Conservation (phyloP, 768 basidiomycete genomes). For the Epithele typhae region DNA sequence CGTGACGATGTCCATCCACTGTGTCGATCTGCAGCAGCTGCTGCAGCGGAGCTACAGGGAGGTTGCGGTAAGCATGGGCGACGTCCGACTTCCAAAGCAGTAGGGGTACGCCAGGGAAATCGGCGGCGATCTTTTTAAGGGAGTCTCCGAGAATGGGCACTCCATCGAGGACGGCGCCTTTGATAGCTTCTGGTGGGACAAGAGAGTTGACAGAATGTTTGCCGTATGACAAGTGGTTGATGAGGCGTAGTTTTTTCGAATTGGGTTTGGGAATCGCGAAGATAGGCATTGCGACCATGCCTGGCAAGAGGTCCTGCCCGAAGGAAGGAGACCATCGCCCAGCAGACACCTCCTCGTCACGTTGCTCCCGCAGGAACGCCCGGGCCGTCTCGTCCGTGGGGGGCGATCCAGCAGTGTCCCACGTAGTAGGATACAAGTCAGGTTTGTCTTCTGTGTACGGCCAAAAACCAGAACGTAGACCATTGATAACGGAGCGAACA, state of each 20-base stretch:
- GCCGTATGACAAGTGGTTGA: constrained; percentile 37
- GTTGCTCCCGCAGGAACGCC: constrained; percentile 1
- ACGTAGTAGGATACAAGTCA: constrained; percentile 22
- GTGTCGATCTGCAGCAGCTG: constrained; percentile 32
- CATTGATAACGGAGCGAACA: constrained; percentile 29
- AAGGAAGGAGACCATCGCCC: constrained; percentile 27
- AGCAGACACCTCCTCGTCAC: constrained; percentile 12
- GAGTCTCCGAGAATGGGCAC: constrained; percentile 3
- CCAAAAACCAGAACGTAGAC: constrained; percentile 41
- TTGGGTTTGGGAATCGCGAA: constrained; percentile 33
- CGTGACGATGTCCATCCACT: constrained; percentile 22
- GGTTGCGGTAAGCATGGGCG: constrained; percentile 18
- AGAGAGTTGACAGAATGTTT: constrained; percentile 31
- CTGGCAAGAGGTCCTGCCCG: constrained; percentile 32
- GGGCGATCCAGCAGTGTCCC: neutral
- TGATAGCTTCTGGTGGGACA: constrained; percentile 1
- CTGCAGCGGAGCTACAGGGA: constrained; percentile 25
- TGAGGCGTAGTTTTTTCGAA: constrained; percentile 32
- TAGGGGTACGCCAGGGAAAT: neutral
- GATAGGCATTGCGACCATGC: constrained; percentile 40
- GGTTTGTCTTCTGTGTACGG: constrained; percentile 31
- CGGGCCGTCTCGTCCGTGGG: neutral
- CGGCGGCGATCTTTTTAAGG: neutral
- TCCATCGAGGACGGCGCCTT: constrained; percentile 2
- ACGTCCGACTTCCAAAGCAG: constrained; percentile 22